Evolutionary conservation across 106 monocot genomes (phyloP), one percentile per base, ranked within the genome.

Genomic region (Phalaenopsis aphrodite): DNA sequence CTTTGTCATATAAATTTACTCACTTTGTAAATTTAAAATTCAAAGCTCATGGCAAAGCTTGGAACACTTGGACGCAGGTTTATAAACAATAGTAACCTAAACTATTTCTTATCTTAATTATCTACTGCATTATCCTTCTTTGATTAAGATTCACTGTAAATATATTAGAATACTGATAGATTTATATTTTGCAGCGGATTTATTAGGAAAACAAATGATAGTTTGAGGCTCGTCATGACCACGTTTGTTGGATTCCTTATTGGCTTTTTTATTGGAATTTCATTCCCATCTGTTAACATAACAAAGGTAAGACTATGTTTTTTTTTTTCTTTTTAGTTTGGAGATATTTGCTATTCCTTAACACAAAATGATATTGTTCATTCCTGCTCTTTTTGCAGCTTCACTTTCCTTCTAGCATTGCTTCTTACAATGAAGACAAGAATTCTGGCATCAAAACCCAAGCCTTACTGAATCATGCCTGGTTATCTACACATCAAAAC

Each of bases 211-310:
- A 55, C 85, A 64, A 83, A 85, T 82, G 83, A 85, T 21, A 81
- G 79, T 41, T 81, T 81, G 83, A 85, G 79, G 24, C 55, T 87
- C 41, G 61, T 87, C 61, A 55, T 87, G 56, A 78, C 87, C 41
- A 83, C 83, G 19, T 42, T 85, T 37, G 42, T 87, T 73, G 90
- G 85, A 83, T 73, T 90, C 76, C 48, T 85, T 16, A 79, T 90
- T 81, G 90, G 90, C n/a, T 87, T 85, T 46, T 83, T 83, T 52
- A 81, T 90, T 48, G 87, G 90, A 16, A 79, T 78, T 81, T 90
- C 87, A 0, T 85, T 75, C 71, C 85, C 87, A 56, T 37, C 76
- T 42, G 81, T 85, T 69, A 83, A 12, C 55, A 85, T 83, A 69
- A 81, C 78, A 15, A 81, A 76, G 90, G 90, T 87, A 80, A 0